Conservation (phyloP, 495 filamentous ascomycete species). For the Delitschia confertaspora region DNA sequence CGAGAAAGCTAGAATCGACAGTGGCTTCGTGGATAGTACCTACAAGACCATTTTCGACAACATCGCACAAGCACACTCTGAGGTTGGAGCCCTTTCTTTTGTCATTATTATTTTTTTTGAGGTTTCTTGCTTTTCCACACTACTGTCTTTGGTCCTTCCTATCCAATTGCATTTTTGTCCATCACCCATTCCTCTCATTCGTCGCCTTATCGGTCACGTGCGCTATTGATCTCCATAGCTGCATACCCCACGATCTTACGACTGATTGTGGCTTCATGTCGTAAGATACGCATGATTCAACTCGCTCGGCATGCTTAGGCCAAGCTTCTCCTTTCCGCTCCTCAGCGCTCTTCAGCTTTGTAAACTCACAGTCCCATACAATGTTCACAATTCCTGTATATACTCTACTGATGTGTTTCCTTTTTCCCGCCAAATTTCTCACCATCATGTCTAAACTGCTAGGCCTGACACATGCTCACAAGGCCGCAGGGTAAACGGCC, state of each 20-base stretch:
- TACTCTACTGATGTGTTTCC: constrained; percentile 1
- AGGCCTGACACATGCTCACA: constrained; percentile 30
- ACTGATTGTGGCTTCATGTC: constrained; percentile 17
- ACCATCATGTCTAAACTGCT: too few relatives aligned
- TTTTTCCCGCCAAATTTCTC: neutral
- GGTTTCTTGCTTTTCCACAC: constrained; percentile 11
- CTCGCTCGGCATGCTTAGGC: constrained; percentile 8
- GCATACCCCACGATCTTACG: constrained; percentile 15
- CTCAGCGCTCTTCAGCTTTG: neutral
- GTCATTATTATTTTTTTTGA: constrained; percentile 1
- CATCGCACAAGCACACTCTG: constrained; percentile 54
- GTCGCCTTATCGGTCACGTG: constrained; percentile 20
- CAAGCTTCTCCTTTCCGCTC: constrained; percentile 2
- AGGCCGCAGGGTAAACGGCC: constrained; percentile 60
- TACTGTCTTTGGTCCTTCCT: constrained; percentile 1
- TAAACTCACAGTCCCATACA: too few relatives aligned
- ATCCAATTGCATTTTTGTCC: constrained; percentile 13
- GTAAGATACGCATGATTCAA: constrained; percentile 16
- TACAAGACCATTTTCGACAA: constrained; percentile 66
- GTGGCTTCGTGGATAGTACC: constrained; percentile 67
- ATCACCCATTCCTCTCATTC: constrained; percentile 12
- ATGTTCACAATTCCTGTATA: neutral
- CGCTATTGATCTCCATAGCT: constrained; percentile 3
- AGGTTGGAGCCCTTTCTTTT: constrained; percentile 47
- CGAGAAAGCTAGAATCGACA: constrained; percentile 55